Conservation (phyloP, 2,329 filamentous ascomycete genomes). For the Reticulascus tulasneorum region DNA sequence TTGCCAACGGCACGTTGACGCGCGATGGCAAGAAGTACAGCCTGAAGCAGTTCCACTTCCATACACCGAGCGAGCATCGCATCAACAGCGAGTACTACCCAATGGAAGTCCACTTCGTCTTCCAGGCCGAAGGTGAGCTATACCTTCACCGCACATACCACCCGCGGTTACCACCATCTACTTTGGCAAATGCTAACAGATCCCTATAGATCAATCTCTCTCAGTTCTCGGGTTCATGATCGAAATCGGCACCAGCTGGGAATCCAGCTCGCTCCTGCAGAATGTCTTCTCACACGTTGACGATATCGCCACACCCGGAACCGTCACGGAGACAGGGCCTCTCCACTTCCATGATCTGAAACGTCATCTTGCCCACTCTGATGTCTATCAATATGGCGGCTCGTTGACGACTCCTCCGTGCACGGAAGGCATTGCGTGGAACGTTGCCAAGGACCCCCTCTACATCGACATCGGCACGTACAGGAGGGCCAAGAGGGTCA, state of each 20-base stretch:
- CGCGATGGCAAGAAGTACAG: slow-evolving; percentile 34
- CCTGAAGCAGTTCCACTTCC: slow-evolving; percentile 56
- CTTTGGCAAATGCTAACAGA: neutral
- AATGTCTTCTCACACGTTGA: slow-evolving; percentile 33
- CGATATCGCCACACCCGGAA: slow-evolving; percentile 34
- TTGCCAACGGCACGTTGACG: slow-evolving; percentile 42
- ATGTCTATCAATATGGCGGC: slow-evolving; percentile 49
- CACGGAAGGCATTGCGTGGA: slow-evolving; percentile 51
- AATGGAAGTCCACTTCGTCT: slow-evolving; percentile 38
- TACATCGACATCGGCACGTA: slow-evolving; percentile 44
- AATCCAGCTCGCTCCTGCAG: slow-evolving; percentile 24
- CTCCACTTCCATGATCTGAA: slow-evolving; percentile 41
- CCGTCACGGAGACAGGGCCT: slow-evolving; percentile 25
- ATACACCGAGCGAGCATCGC: slow-evolving; percentile 56
- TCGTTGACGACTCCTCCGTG: slow-evolving; percentile 62
- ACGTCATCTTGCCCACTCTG: slow-evolving; percentile 27
- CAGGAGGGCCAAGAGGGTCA: slow-evolving; percentile 46
- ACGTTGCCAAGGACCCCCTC: slow-evolving; percentile 45
- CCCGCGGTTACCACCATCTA: neutral
- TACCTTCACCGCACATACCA: neutral
- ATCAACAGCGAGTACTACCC: slow-evolving; percentile 38
- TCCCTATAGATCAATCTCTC: slow-evolving; percentile 23
- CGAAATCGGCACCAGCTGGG: slow-evolving; percentile 20
- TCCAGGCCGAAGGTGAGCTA: slow-evolving; percentile 24
- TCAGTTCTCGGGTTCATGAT: slow-evolving; percentile 35